Conservation (phyloP, 1,284 basidiomycete species). For the Irpex lacteus region DNA sequence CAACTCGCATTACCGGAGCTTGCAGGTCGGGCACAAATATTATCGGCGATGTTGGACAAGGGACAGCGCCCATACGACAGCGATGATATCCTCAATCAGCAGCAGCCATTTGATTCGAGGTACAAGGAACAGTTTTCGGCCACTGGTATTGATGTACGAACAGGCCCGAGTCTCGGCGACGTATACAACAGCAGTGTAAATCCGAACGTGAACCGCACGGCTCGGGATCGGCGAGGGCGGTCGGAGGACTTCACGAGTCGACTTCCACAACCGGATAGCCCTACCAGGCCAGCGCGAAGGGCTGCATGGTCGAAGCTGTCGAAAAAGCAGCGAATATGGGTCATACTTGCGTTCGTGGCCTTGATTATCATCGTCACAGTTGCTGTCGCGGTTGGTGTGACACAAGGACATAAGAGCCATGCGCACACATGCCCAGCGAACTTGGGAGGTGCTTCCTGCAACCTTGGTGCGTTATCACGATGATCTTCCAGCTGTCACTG, state of each 20-base stretch:
- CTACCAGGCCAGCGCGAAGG: slow-evolving; percentile 10
- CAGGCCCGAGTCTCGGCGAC: slow-evolving; percentile 6
- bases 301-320: slow-evolving; percentile 5
- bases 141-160: slow-evolving; percentile 8
- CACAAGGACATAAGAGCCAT: slow-evolving; percentile 27
- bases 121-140: slow-evolving; percentile 7
- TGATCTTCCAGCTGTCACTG: neutral
- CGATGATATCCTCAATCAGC: slow-evolving; percentile 12
- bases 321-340: slow-evolving; percentile 19
- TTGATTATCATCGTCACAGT: slow-evolving; percentile 38
- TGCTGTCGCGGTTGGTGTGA: slow-evolving; percentile 40
- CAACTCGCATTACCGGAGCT: slow-evolving; percentile 47
- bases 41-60: slow-evolving; percentile 48
- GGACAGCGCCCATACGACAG: slow-evolving; percentile 51
- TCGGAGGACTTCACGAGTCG: slow-evolving; percentile 9
- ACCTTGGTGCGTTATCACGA: slow-evolving; percentile 46
- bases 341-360: slow-evolving; percentile 24
- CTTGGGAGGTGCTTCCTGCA: slow-evolving; percentile 47
- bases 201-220: slow-evolving; percentile 2
- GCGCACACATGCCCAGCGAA: slow-evolving; percentile 36
- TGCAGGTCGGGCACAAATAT: slow-evolving; percentile 46
- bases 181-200: slow-evolving; percentile 12
- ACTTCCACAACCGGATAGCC: slow-evolving; percentile 4
- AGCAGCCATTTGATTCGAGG: neutral
- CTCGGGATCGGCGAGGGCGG: slow-evolving; percentile 11